These are phyloP conservation scores for Medicago lupulina DNA, from an alignment of 306 rosid genomes.

Conservation along the genomic window DNA sequence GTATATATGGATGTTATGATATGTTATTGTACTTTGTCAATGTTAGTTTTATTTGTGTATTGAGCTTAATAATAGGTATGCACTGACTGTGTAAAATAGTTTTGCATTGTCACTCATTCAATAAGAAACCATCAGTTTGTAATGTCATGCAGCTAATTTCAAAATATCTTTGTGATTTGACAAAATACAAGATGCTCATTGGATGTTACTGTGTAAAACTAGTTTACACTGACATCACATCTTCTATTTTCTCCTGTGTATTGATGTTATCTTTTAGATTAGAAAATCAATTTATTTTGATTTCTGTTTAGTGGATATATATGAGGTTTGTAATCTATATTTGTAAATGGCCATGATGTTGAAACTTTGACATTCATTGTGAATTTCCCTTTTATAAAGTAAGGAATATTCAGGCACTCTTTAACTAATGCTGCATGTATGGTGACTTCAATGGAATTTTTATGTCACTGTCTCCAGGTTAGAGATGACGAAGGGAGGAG, in stretches of 20 bases:
- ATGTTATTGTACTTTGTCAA: background rate
- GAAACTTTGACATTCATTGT: background rate
- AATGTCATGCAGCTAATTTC: too few relatives aligned
- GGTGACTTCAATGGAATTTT: constrained; percentile 2
- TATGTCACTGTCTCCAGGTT: constrained; percentile 59
- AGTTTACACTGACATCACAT: too few relatives aligned
- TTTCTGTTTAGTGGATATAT: background rate
- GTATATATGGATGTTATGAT: background rate
- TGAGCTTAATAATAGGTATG: too few relatives aligned
- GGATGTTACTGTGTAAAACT: too few relatives aligned
- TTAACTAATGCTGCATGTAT: background rate
- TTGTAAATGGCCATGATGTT: background rate
- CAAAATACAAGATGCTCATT: too few relatives aligned
- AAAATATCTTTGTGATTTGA: too few relatives aligned
- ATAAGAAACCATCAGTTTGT: too few relatives aligned
- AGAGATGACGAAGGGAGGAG: constrained; percentile 97
- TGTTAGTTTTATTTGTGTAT: background rate
- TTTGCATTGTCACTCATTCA: too few relatives aligned
- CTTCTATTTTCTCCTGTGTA: background rate
- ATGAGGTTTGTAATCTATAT: constrained; percentile 22
- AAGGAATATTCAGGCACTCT: constrained; percentile 16
- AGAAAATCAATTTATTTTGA: constrained; percentile 8
- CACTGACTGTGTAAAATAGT: too few relatives aligned
- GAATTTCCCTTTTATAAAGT: background rate
- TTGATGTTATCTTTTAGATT: constrained; percentile 17